phyloP scores from a whole-genome alignment of 2,329 filamentous ascomycete species.

The Phialophora tarda region DNA sequence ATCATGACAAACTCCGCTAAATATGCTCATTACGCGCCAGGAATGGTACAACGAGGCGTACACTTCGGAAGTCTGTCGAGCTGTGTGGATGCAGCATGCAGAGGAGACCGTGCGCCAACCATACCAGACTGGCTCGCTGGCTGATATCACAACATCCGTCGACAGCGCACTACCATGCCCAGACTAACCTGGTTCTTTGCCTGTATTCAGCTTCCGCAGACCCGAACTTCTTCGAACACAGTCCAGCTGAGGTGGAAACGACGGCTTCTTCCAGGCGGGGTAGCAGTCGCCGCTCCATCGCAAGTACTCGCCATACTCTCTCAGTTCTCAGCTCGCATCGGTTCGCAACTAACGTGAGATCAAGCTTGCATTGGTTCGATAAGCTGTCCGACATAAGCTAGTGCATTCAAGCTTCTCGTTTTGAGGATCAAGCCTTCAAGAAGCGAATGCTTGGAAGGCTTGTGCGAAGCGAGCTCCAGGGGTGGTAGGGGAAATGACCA shows the following conservation, averaged over 20 bases:
- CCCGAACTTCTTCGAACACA: not conserved
- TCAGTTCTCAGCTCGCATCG: slow-evolving; percentile 5
- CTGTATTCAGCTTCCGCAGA: not conserved
- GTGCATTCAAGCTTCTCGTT: not conserved
- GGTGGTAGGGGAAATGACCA: not conserved
- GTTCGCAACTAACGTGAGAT: not conserved
- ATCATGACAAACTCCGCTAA: slow-evolving; percentile 57
- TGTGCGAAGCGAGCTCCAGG: slow-evolving; percentile 8
- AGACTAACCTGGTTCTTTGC: not conserved
- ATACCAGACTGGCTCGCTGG: not conserved
- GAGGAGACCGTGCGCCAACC: slow-evolving; percentile 11
- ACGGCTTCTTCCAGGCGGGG: not conserved
- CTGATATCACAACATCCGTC: not conserved
- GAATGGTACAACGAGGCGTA: slow-evolving; percentile 38
- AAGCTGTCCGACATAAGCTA: not conserved
- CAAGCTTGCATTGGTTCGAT: not conserved
- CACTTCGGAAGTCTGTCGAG: slow-evolving; percentile 41
- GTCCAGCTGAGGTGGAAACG: not conserved
- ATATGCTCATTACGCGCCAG: slow-evolving; percentile 52
- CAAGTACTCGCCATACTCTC: not conserved
- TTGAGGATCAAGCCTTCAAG: not conserved
- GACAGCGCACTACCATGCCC: not conserved
- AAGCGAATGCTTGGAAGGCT: slow-evolving; percentile 22
- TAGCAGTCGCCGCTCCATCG: not conserved
- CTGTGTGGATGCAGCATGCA: slow-evolving; percentile 42